These are phyloP conservation scores for Royoungia palumana DNA, from an alignment of 768 basidiomycete genomes.

Conservation along the genomic window DNA sequence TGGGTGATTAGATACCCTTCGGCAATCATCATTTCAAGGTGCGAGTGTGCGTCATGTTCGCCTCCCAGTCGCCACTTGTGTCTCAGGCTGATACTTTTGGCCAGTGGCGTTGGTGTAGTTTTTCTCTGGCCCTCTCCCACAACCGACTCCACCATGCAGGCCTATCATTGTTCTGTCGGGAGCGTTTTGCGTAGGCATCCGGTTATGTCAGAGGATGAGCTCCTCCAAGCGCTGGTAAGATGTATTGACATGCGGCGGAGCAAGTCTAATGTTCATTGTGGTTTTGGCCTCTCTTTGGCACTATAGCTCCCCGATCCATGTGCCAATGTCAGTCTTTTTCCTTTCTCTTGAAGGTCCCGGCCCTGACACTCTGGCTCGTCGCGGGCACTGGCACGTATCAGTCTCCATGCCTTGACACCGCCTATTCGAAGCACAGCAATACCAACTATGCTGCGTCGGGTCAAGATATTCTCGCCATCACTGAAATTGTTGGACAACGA, in stretches of 20 bases:
- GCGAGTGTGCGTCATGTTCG: constrained; percentile 2
- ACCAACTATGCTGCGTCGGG: constrained; percentile 15
- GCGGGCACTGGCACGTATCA: neutral
- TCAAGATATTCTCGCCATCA: constrained; percentile 10
- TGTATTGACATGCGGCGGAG: neutral
- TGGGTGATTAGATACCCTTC: too few relatives aligned
- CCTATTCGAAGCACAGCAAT: constrained; percentile 12
- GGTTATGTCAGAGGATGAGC: constrained; percentile 11
- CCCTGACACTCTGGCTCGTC: neutral
- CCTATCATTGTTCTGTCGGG: neutral
- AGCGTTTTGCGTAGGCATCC: constrained; percentile 5
- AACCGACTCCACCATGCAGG: constrained; percentile 9
- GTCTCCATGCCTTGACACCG: constrained; percentile 17
- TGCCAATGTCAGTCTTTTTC: constrained; percentile 7
- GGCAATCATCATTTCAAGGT: too few relatives aligned
- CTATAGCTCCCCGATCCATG: constrained; percentile 15
- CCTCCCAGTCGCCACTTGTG: neutral
- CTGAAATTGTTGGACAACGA: constrained; percentile 13
- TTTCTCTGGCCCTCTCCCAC: neutral
- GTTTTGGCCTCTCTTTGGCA: neutral
- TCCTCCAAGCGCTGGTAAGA: constrained; percentile 10
- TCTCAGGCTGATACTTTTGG: neutral
- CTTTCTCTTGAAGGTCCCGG: too few relatives aligned
- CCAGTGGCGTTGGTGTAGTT: constrained; percentile 1
- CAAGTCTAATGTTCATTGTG: neutral